Conservation (phyloP, 2,329 filamentous ascomycete genomes). For the Furcasterigmium furcatum region DNA sequence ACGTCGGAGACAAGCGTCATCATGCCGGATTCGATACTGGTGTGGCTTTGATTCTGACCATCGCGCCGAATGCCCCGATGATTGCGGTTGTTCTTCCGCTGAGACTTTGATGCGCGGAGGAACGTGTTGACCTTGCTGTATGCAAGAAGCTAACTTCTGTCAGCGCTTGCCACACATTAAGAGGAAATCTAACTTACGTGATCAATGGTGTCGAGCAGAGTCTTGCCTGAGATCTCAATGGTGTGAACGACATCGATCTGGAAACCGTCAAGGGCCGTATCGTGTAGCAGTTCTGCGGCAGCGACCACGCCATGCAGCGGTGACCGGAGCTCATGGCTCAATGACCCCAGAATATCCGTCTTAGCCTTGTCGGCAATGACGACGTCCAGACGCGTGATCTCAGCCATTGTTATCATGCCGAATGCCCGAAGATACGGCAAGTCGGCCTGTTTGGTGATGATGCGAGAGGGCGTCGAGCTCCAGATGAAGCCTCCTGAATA, state of each 20-base stretch:
- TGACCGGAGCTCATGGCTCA: slow-evolving; percentile 54
- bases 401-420: slow-evolving; percentile 51
- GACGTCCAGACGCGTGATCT: slow-evolving; percentile 42
- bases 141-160: slow-evolving; percentile 28
- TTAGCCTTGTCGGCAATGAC: slow-evolving; percentile 37
- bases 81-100: slow-evolving; percentile 13
- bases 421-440: slow-evolving; percentile 40
- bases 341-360: slow-evolving; percentile 52
- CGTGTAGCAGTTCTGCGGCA: slow-evolving; percentile 46
- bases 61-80: slow-evolving; percentile 5
- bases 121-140: slow-evolving; percentile 48
- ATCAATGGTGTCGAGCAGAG: slow-evolving; percentile 46
- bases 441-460: slow-evolving; percentile 14
- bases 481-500: slow-evolving; percentile 36
- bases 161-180: neutral
- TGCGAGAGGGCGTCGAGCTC: slow-evolving; percentile 27
- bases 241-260: slow-evolving; percentile 41
- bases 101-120: slow-evolving; percentile 9
- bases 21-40: slow-evolving; percentile 16
- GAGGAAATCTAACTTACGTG: slow-evolving; percentile 24
- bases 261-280: slow-evolving; percentile 34
- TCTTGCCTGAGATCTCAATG: slow-evolving; percentile 44
- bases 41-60: slow-evolving; percentile 4
- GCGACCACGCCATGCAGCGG: slow-evolving; percentile 56
- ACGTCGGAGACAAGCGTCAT: slow-evolving; percentile 25